Percentiles rank a stretch among this genome's conserved stretches.
Conservation (phyloP, 768 basidiomycete species). For the Podaxis sp. region DNA sequence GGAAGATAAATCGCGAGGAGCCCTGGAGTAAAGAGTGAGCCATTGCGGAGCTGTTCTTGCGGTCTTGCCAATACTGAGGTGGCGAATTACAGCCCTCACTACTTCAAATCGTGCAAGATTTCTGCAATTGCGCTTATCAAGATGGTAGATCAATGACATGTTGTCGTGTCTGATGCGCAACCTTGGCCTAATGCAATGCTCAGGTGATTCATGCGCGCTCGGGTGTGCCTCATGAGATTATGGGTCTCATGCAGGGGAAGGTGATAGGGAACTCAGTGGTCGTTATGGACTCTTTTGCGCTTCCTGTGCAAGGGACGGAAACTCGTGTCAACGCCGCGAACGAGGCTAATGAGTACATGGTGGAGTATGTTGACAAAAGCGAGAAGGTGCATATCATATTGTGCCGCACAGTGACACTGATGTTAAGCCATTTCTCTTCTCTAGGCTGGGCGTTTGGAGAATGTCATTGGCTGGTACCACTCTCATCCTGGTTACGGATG, state of each 20-base stretch:
- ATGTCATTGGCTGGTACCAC: slow-evolving; percentile 97
- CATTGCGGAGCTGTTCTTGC: background rate
- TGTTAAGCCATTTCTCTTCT: slow-evolving; percentile 2
- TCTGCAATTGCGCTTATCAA: slow-evolving; percentile 95
- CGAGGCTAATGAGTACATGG: slow-evolving; percentile 99
- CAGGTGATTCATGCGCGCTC: slow-evolving; percentile 98
- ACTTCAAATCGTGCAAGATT: slow-evolving; percentile 91
- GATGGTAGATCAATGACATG: slow-evolving; percentile 56
- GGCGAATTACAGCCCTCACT: slow-evolving; percentile 55
- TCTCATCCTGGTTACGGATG: slow-evolving; percentile 99
- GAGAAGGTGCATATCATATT: slow-evolving; percentile 57
- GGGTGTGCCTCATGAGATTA: slow-evolving; percentile 97
- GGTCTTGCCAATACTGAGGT: background rate
- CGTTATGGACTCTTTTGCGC: slow-evolving; percentile 94
- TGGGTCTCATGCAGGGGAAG: slow-evolving; percentile 99
- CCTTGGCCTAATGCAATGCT: background rate
- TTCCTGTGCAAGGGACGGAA: slow-evolving; percentile 97
- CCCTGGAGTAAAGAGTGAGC: slow-evolving; percentile 90
- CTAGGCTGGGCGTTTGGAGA: slow-evolving; percentile 81
- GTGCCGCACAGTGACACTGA: background rate
- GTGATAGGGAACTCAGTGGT: slow-evolving; percentile 76
- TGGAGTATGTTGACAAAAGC: slow-evolving; percentile 82
- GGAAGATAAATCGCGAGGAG: slow-evolving; percentile 59
- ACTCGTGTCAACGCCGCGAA: slow-evolving; percentile 95
- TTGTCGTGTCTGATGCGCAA: background rate